Percentiles rank a stretch among this genome's conserved stretches.
Evolutionary conservation across 306 rosid species (phyloP).

Genomic region (Cucumis sativus): Cucumber_9930_V3 NC_026657.2:26280501-26281000

Average conservation of each 20-base stretch:
- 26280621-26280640: conserved; percentile 37
- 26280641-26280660: conserved; percentile 66
- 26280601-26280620: conserved; percentile 45
- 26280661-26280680: conserved; percentile 72
- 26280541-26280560: conserved; percentile 63
- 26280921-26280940: background rate
- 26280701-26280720: conserved; percentile 57
- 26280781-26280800: background rate
- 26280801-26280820: background rate
- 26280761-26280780: conserved; percentile 7
- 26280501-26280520: background rate
- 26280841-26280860: background rate
- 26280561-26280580: conserved; percentile 65
- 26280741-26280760: conserved; percentile 58
- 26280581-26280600: conserved; percentile 34
- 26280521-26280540: background rate
- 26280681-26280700: conserved; percentile 52
- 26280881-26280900: background rate
- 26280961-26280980: background rate
- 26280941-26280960: background rate
- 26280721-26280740: conserved; percentile 39
- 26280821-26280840: too few species aligned
- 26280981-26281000: too few species aligned
- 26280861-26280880: background rate
- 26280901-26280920: background rate